phyloP scores from a whole-genome alignment of 768 basidiomycete genomes.

The Trametes punicea region DNA sequence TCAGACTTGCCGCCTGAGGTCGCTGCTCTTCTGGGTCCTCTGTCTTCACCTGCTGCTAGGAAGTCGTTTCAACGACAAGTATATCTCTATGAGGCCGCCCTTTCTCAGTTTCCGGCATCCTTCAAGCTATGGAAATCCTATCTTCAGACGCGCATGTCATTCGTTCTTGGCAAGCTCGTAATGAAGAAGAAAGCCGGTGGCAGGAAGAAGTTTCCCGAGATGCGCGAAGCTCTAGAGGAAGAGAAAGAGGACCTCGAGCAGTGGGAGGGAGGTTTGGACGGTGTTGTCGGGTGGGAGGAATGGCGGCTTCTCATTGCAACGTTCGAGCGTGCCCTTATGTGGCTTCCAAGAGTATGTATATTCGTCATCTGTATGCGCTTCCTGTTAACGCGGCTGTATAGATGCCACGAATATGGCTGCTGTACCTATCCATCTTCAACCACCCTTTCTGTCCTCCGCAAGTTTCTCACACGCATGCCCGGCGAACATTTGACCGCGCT shows the following conservation, averaged over 20 bases:
- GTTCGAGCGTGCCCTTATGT: conserved; percentile 93
- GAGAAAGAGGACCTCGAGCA: conserved; percentile 75
- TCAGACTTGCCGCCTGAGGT: conserved; percentile 48
- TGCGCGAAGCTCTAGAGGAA: conserved; percentile 86
- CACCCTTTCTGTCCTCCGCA: conserved; percentile 86
- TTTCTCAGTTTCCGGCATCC: conserved; percentile 80
- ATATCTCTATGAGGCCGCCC: conserved; percentile 92
- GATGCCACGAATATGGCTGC: conserved; percentile 92
- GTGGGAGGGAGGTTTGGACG: conserved; percentile 86
- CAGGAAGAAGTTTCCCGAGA: conserved; percentile 87
- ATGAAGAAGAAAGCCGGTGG: conserved; percentile 78
- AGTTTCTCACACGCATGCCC: conserved; percentile 85
- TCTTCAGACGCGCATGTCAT: conserved; percentile 75
- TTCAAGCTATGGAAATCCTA: conserved; percentile 98
- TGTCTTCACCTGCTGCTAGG: conserved; percentile 70
- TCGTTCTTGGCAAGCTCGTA: conserved; percentile 76
- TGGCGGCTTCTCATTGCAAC: conserved; percentile 87
- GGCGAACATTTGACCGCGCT: conserved; percentile 91
- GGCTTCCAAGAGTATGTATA: conserved; percentile 77
- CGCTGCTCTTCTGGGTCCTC: conserved; percentile 67
- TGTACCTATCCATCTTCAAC: conserved; percentile 86
- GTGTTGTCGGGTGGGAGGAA: conserved; percentile 92
- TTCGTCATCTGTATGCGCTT: neutral
- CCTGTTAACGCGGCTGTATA: conserved; percentile 31
- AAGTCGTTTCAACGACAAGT: conserved; percentile 79